These are phyloP conservation scores for Ustilago trichophora DNA, from an alignment of 1,284 basidiomycete genomes.

Conservation along the genomic window DNA sequence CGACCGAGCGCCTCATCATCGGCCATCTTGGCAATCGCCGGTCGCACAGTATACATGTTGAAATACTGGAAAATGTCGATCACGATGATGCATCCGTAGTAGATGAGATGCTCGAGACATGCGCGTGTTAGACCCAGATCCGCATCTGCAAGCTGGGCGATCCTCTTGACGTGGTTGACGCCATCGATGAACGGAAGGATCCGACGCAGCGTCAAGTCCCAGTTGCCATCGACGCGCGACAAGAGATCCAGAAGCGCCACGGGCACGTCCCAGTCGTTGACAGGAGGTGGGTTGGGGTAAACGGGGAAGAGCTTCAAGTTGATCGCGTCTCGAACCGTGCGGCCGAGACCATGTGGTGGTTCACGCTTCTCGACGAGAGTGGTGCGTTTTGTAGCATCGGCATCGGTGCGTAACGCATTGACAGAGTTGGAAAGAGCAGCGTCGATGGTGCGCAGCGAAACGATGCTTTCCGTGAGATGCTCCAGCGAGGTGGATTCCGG, in stretches of 20 bases:
- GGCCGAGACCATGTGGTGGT: slow-evolving; percentile 61
- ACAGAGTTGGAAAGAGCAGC: slow-evolving; percentile 43
- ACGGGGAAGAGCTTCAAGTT: slow-evolving; percentile 90
- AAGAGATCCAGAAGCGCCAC: slow-evolving; percentile 85
- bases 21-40: slow-evolving; percentile 83
- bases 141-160: slow-evolving; percentile 90
- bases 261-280: slow-evolving; percentile 95
- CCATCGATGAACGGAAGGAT: slow-evolving; percentile 79
- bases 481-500: slow-evolving; percentile 13
- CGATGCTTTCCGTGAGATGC: slow-evolving; percentile 45
- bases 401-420: slow-evolving; percentile 30
- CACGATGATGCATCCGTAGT: slow-evolving; percentile 94
- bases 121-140: slow-evolving; percentile 83
- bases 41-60: slow-evolving; percentile 92
- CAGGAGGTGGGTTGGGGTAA: slow-evolving; percentile 88
- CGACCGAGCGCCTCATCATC: slow-evolving; percentile 81
- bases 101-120: slow-evolving; percentile 92
- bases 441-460: slow-evolving; percentile 51
- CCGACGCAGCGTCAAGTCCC: slow-evolving; percentile 93
- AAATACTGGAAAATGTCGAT: slow-evolving; percentile 92
- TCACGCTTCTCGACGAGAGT: slow-evolving; percentile 48
- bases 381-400: slow-evolving; percentile 17
- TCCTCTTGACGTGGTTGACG: slow-evolving; percentile 86
- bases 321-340: slow-evolving; percentile 64
- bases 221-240: slow-evolving; percentile 84